Evolutionary conservation across 2,329 filamentous ascomycete species (phyloP).

Genomic region (Venturia effusa): DNA sequence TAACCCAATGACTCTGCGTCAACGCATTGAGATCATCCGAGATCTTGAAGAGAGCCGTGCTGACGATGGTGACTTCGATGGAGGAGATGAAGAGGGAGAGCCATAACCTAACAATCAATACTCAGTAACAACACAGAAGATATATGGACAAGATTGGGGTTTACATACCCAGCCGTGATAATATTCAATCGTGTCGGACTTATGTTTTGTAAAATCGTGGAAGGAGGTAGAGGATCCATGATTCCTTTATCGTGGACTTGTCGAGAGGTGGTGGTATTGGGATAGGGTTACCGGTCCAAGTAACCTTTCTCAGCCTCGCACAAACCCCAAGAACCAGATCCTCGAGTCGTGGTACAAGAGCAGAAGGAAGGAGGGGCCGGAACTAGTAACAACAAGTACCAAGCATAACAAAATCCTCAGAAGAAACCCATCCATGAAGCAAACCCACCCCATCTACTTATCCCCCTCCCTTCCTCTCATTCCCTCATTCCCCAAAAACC

Average conservation of each 20-base stretch:
- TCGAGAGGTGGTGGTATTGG: too few relatives aligned
- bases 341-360: too few relatives aligned
- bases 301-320: too few relatives aligned
- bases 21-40: conserved; percentile 5
- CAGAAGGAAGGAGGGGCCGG: too few relatives aligned
- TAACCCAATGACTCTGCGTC: conserved; percentile 1
- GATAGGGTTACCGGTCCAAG: too few relatives aligned
- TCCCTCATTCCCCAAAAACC: too few relatives aligned
- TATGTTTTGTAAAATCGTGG: neutral
- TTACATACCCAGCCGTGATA: neutral
- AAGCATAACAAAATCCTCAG: too few relatives aligned
- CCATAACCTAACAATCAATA: neutral
- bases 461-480: neutral
- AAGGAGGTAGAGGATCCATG: neutral
- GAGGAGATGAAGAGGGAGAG: conserved; percentile 1
- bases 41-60: conserved; percentile 5
- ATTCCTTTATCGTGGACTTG: neutral
- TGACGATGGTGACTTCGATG: conserved; percentile 8
- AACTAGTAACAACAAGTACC: neutral
- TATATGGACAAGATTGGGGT: neutral
- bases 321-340: too few relatives aligned
- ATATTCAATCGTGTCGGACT: neutral
- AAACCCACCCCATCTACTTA: neutral
- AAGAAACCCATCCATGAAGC: neutral
- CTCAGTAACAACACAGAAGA: neutral